Evolutionary conservation across 2,329 filamentous ascomycete genomes (phyloP).

Genomic region (Penicillium frequentans): DNA sequence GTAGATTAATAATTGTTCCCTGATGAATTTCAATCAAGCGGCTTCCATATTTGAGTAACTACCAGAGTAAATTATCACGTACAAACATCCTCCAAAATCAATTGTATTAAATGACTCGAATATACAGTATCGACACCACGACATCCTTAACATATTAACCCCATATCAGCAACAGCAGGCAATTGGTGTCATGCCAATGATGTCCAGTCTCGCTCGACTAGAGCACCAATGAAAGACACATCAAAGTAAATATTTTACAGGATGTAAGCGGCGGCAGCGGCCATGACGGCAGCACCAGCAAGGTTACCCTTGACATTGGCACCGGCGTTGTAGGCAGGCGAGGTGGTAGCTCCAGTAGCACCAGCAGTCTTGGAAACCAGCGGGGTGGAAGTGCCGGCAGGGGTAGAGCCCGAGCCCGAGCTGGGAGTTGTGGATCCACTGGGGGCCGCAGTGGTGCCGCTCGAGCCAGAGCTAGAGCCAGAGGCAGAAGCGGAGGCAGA

Average conservation of each 20-base stretch:
- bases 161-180: not conserved
- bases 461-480: not conserved
- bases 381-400: constrained; percentile 18
- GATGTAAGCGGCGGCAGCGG: constrained; percentile 26
- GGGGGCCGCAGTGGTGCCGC: not conserved
- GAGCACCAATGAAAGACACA: not conserved
- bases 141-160: not conserved
- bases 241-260: constrained; percentile 18
- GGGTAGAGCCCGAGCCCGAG: constrained; percentile 7
- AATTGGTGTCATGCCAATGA: not conserved
- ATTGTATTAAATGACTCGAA: not conserved
- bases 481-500: not conserved
- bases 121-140: not conserved
- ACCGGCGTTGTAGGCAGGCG: constrained; percentile 28
- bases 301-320: constrained; percentile 26
- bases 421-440: not conserved
- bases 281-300: constrained; percentile 25
- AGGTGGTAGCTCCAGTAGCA: constrained; percentile 13
- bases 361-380: constrained; percentile 13
- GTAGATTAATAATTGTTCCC: no score
- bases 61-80: not conserved
- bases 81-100: not conserved
- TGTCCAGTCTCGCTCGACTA: not conserved
- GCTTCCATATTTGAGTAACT: not conserved
- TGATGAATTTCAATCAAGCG: no score